Conservation (phyloP, 2,329 filamentous ascomycete species). For the Fusarium citri region DNA sequence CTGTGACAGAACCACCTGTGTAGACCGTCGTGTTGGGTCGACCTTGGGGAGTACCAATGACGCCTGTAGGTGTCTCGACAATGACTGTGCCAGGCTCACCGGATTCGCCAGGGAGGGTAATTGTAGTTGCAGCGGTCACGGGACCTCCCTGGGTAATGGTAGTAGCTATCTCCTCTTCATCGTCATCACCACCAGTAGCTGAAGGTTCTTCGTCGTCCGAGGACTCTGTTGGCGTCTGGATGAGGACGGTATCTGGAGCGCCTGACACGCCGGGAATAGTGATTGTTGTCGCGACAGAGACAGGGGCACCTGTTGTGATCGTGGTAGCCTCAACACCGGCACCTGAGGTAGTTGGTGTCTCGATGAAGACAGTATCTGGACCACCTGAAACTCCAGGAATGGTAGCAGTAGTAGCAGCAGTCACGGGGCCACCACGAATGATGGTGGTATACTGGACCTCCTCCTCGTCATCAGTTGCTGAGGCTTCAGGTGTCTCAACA, state of each 20-base stretch:
- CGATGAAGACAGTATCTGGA: constrained; percentile 10
- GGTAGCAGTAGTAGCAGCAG: background rate
- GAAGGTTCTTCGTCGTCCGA: background rate
- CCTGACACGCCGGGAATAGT: background rate
- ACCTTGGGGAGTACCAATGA: background rate
- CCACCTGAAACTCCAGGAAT: background rate
- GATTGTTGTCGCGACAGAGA: background rate
- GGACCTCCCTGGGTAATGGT: background rate
- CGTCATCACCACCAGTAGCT: background rate
- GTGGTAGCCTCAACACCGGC: background rate
- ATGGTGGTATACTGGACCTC: background rate
- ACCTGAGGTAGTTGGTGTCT: background rate
- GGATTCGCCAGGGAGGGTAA: background rate
- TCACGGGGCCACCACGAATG: background rate
- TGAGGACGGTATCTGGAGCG: background rate
- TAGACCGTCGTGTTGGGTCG: background rate
- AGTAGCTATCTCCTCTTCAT: background rate
- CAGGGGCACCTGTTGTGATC: background rate
- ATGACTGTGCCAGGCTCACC: constrained; percentile 1
- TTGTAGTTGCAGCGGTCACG: background rate
- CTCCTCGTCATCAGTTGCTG: background rate
- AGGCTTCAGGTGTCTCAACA: background rate
- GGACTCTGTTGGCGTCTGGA: constrained; percentile 2
- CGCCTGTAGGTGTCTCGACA: background rate
- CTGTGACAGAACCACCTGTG: background rate